These are phyloP conservation scores for Acanthamoeba quina DNA, from an alignment of 208 protist species.

Conservation along the genomic window DNA sequence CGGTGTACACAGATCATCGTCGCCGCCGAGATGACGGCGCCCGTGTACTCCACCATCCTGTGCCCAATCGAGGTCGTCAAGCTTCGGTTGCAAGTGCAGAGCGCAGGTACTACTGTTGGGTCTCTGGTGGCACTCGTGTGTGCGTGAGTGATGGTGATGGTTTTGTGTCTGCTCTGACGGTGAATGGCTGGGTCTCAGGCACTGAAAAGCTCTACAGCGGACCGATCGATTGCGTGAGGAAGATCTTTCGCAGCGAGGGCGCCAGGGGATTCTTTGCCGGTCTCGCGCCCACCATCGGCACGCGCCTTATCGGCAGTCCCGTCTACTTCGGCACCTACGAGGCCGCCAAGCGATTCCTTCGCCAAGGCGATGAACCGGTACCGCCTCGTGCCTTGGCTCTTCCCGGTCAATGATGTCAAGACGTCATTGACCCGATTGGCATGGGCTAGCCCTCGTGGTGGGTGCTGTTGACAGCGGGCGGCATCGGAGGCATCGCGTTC, in stretches of 20 bases:
- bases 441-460: not conserved
- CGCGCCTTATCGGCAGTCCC: slow-evolving; percentile 64
- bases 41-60: slow-evolving; percentile 29
- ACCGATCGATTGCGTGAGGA: slow-evolving; percentile 79
- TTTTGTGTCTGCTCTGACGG: not conserved
- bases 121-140: not conserved
- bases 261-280: slow-evolving; percentile 73
- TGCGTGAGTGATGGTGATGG: not conserved
- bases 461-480: slow-evolving; percentile 4
- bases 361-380: not conserved
- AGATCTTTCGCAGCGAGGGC: slow-evolving; percentile 62
- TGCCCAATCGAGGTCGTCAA: slow-evolving; percentile 33
- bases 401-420: not conserved
- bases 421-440: not conserved
- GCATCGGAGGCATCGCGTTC: slow-evolving; percentile 28
- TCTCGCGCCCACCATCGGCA: slow-evolving; percentile 74
- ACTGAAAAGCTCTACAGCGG: slow-evolving; percentile 75
- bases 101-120: not conserved
- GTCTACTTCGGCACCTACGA: slow-evolving; percentile 70
- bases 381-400: not conserved
- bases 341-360: not conserved
- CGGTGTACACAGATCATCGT: slow-evolving; percentile 4
- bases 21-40: slow-evolving; percentile 15
- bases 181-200: not conserved
- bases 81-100: slow-evolving; percentile 24